Percentiles rank a stretch among this genome's conserved stretches.
Evolutionary conservation across 345 rosid genomes (phyloP).

Genomic region (Populus deltoides): DNA sequence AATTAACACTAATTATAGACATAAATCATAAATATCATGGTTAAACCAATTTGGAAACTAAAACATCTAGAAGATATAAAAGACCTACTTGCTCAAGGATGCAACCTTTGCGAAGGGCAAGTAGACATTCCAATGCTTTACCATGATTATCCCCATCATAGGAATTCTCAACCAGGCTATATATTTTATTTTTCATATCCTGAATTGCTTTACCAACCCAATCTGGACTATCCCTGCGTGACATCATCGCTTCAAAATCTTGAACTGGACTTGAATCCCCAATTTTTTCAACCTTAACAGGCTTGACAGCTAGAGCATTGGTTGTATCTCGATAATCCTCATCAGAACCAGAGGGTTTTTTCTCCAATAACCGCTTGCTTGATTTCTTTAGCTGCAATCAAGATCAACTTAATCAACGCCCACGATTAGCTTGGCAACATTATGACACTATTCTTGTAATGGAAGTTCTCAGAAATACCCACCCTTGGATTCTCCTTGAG

Average conservation of each 20-base stretch:
- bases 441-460: not conserved
- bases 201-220: conserved; percentile 63
- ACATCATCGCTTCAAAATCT: conserved; percentile 83
- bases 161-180: conserved; percentile 44
- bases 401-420: not conserved
- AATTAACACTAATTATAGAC: not conserved
- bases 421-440: conserved; percentile 3
- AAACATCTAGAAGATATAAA: not conserved
- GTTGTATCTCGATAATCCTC: conserved; percentile 37
- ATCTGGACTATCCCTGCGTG: conserved; percentile 67
- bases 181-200: conserved; percentile 56
- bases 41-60: too few species aligned
- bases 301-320: conserved; percentile 21
- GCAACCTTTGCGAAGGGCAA: conserved; percentile 79
- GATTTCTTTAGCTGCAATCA: conserved; percentile 64
- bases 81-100: conserved; percentile 70
- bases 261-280: conserved; percentile 63
- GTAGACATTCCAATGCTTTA: conserved; percentile 57
- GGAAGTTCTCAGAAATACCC: conserved; percentile 2
- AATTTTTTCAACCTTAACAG: conserved; percentile 36
- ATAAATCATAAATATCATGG: not conserved
- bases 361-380: conserved; percentile 38
- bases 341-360: conserved; percentile 66
- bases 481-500: conserved; percentile 81
- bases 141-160: conserved; percentile 38